Evolutionary conservation across 768 basidiomycete genomes (phyloP), one percentile per base, ranked within the genome.

Genomic region (Daedalea quercina): DNA sequence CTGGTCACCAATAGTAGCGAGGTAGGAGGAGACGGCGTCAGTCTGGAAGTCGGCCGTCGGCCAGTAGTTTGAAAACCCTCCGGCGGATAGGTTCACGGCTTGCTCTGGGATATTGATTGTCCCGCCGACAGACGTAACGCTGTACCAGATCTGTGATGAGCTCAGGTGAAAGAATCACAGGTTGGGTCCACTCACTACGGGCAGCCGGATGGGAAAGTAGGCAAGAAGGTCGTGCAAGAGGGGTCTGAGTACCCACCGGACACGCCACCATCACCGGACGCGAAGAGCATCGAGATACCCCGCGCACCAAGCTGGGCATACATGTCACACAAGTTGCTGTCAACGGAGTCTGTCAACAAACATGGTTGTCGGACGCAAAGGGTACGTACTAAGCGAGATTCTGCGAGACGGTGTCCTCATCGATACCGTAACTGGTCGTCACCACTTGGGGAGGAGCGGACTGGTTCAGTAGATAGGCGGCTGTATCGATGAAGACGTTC

Each of bases 61-160:
- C 62, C 79, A 84, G 78, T 82, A 53, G 57, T 84, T 73, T 60
- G 84, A 86, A 69, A 87, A 89, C 2, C 86, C 86, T 41, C 87
- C 86, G 1, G 83, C 81, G 15, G 84, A 85, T 68, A 85, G 82
- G 53, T 49, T 60, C 1, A 73, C 77, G 0, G 78, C 80, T n/a
- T 70, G 69, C 62, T 89, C 85, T 3, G 44, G 66, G 43, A 79
- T 65, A 42, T 50, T 41, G 13, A 62, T 62, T 1, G 86, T 87
- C 9, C 78, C 86, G 11, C 87, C 87, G 9, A 90, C 85, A 7
- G 82, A 60, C 2, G 87, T 90, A 22, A 87, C 50, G 55, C 62
- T 63, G 43, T 11, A 51, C 51, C 3, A 51, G 15, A 24, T 52
- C 37, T 12, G 24, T 11, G 13, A 25, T 44, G 20, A 44, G 47